phyloP scores from a whole-genome alignment of 2,329 filamentous ascomycete species.

The Cytospora piceicola region DNA sequence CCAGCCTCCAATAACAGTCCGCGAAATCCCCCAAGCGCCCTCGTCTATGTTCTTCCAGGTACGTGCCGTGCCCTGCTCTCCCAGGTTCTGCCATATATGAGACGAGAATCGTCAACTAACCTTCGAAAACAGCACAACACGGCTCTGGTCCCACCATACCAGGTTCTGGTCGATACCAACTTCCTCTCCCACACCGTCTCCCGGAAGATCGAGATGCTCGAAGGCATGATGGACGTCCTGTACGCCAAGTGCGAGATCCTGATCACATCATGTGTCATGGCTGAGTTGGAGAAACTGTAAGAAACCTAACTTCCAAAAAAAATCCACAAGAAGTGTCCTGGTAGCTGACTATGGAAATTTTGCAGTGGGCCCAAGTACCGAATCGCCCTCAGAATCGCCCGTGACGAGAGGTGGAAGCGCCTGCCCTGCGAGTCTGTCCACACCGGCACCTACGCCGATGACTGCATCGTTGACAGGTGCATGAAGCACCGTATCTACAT shows the following conservation, averaged over 20 bases:
- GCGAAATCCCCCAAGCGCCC: conserved; percentile 67
- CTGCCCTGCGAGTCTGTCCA: conserved; percentile 76
- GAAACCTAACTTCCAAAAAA: neutral
- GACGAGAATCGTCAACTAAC: neutral
- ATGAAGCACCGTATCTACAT: conserved; percentile 78
- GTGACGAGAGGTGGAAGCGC: conserved; percentile 87
- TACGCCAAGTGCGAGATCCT: conserved; percentile 90
- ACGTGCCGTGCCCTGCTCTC: neutral
- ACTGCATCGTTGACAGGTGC: conserved; percentile 68
- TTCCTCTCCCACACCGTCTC: conserved; percentile 91
- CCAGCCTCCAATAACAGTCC: conserved; percentile 17
- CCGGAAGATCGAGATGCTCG: conserved; percentile 67
- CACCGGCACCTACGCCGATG: conserved; percentile 80
- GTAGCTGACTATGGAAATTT: neutral
- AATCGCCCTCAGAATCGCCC: conserved; percentile 80
- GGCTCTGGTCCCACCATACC: conserved; percentile 81
- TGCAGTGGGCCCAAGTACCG: conserved; percentile 77
- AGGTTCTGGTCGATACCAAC: conserved; percentile 82
- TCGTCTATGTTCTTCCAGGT: conserved; percentile 80
- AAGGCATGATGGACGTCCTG: conserved; percentile 83
- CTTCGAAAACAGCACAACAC: conserved; percentile 66
- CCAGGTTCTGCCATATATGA: neutral
- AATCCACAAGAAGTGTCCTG: too few species aligned
- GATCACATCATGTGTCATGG: conserved; percentile 72
- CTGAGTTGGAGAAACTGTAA: conserved; percentile 44